Base-by-base conservation (phyloP, 1,284 basidiomycete species). In the Polyporus tsugae region DNA sequence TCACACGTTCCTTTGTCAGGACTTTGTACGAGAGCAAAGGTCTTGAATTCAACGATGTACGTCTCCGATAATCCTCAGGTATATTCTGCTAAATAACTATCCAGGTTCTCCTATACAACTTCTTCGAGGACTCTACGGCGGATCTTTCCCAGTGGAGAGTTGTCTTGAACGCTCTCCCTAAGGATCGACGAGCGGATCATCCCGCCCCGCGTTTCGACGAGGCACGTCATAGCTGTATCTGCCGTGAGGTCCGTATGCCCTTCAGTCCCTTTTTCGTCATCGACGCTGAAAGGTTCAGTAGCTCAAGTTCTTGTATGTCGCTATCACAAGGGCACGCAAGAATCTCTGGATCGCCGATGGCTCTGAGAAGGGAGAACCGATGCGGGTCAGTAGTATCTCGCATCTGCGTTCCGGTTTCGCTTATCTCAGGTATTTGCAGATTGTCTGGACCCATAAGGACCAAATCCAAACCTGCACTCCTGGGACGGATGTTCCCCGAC, bases 21-120 rank as follows among this genome's bases (percentile, higher is more conserved):
- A 93, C 91, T 0, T 76, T 92, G 0, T 91, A 91, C 69, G 89
- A 93, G 62, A 89, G 87, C 82, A 93, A 93, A 76, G 91, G 92
- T 0, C 79, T 92, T 0, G 91, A 92, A 75, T 92, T 92, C 74
- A 85, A 92, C 71, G 91, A 92, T 66, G 90, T 90, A 69, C 65
- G 83, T 74, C 42, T 1, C 44, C n/a, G n/a, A 22, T 0, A 22
- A 42, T 42, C 9, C 4, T 0, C 22, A 60, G 53, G 44, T n/a
- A 46, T 17, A 19, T 62, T n/a, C 25, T 33, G 42, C 25, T 46
- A 42, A 59, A 61, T 25, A 59, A 22, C 41, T 49, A 25, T 42
- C 9, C 73, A 92, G 89, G 91, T 93, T 4, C 80, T 93, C 1
- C 75, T 93, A 1, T 92, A 88, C 73, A 87, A 92, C 68, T 92